Evolutionary conservation across 352 stramenopile species (phyloP).

Genomic region (Peronospora belbahrii): DNA sequence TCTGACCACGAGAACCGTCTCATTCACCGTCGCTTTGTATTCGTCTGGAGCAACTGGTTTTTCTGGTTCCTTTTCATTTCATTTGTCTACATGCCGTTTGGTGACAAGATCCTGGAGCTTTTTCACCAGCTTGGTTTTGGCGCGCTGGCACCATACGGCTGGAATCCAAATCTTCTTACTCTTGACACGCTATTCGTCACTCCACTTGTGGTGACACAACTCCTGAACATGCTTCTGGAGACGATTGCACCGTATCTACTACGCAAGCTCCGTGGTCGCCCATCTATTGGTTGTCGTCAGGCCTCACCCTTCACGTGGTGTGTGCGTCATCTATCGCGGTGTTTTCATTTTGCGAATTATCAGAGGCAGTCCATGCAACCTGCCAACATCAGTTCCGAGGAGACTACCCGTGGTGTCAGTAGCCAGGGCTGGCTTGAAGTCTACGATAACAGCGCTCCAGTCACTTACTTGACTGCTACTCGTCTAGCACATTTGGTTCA

Average conservation of each 20-base stretch:
- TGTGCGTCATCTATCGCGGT: slow-evolving; percentile 29
- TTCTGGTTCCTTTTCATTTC: slow-evolving; percentile 88
- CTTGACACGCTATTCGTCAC: slow-evolving; percentile 86
- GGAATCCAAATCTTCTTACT: slow-evolving; percentile 61
- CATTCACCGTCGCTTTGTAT: slow-evolving; percentile 84
- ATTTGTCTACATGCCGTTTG: slow-evolving; percentile 87
- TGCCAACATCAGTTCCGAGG: slow-evolving; percentile 10
- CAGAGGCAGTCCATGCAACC: slow-evolving; percentile 11
- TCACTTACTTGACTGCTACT: slow-evolving; percentile 49
- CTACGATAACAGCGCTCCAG: slow-evolving; percentile 16
- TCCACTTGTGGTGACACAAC: slow-evolving; percentile 80
- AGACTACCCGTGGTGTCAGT: slow-evolving; percentile 3
- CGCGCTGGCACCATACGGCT: slow-evolving; percentile 58
- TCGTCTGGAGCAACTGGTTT: slow-evolving; percentile 90
- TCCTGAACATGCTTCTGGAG: slow-evolving; percentile 85
- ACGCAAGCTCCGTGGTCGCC: slow-evolving; percentile 64
- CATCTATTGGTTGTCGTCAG: slow-evolving; percentile 52
- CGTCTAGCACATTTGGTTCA: slow-evolving; percentile 59
- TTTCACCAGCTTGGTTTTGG: slow-evolving; percentile 44
- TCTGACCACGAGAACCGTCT: slow-evolving; percentile 82
- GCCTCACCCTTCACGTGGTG: slow-evolving; percentile 56
- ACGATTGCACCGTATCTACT: slow-evolving; percentile 81
- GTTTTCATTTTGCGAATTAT: slow-evolving; percentile 29
- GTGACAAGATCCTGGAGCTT: slow-evolving; percentile 51
- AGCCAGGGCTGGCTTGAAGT: slow-evolving; percentile 2